Evolutionary conservation across 257 asterid genomes (phyloP).

Genomic region (Jasminum sambac): DNA sequence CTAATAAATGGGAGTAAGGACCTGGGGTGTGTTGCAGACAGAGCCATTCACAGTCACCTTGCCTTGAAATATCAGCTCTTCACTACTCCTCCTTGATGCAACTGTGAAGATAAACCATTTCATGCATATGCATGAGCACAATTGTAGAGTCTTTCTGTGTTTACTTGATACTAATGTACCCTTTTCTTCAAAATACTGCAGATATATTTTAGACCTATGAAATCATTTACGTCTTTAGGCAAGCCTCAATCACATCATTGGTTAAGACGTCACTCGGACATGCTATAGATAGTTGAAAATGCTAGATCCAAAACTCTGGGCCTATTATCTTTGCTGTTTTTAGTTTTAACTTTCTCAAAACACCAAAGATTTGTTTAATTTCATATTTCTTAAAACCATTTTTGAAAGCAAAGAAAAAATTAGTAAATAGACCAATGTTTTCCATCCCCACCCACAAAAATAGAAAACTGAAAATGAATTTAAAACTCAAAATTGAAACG

Average conservation of each 20-base stretch:
- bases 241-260: background rate
- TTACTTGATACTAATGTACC: background rate
- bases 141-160: background rate
- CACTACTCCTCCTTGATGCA: constrained; percentile 96
- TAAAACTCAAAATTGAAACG: too few species aligned
- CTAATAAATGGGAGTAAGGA: constrained; percentile 20
- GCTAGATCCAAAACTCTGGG: background rate
- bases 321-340: too few species aligned
- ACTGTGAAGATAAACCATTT: constrained; percentile 46
- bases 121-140: background rate
- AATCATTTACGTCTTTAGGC: background rate
- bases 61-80: constrained; percentile 87
- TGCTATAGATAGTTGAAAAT: background rate
- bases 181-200: background rate
- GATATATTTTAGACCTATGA: background rate
- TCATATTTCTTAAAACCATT: too few species aligned
- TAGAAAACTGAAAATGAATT: too few species aligned
- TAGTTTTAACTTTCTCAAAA: too few species aligned
- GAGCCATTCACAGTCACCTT: constrained; percentile 96
- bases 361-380: too few species aligned
- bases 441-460: too few species aligned
- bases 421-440: too few species aligned
- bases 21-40: constrained; percentile 93
- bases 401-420: too few species aligned
- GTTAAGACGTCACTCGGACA: background rate